These are phyloP conservation scores for Paradendryphiella salina DNA, from an alignment of 2,329 filamentous ascomycete species.

Conservation along the genomic window DNA sequence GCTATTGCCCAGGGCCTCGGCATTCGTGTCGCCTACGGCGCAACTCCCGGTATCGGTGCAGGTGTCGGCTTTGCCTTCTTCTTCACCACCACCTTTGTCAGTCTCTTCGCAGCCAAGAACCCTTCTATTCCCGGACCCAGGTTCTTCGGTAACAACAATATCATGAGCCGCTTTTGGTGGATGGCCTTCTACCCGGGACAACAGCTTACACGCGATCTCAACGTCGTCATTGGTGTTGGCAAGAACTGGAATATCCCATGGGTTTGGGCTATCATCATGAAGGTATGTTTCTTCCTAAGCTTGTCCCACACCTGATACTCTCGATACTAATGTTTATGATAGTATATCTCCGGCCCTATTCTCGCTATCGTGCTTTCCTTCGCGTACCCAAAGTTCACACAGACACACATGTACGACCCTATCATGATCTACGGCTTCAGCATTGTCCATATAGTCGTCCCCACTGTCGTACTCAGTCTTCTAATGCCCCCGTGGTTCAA, in stretches of 20 bases:
- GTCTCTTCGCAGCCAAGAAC: conserved; percentile 47
- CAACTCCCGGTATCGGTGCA: conserved; percentile 49
- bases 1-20: conserved; percentile 56
- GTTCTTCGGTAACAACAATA: conserved; percentile 44
- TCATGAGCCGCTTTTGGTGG: conserved; percentile 44
- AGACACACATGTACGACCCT: conserved; percentile 21
- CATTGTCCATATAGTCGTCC: conserved; percentile 14
- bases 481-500: conserved; percentile 7
- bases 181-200: conserved; percentile 58
- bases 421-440: conserved; percentile 35
- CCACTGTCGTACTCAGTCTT: background rate
- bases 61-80: conserved; percentile 57
- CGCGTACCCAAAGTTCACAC: conserved; percentile 27
- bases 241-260: conserved; percentile 58
- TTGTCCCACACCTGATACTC: background rate
- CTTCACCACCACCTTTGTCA: conserved; percentile 43
- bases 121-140: conserved; percentile 48
- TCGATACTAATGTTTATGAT: background rate
- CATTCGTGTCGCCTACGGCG: conserved; percentile 52
- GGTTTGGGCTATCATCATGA: conserved; percentile 49
- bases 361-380: conserved; percentile 32
- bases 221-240: conserved; percentile 53
- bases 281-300: background rate
- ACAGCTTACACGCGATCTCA: conserved; percentile 59
- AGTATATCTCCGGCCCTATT: conserved; percentile 28